phyloP scores from a whole-genome alignment of 1,139 yeast genomes.

The Blastobotrys capitulatus region DNA sequence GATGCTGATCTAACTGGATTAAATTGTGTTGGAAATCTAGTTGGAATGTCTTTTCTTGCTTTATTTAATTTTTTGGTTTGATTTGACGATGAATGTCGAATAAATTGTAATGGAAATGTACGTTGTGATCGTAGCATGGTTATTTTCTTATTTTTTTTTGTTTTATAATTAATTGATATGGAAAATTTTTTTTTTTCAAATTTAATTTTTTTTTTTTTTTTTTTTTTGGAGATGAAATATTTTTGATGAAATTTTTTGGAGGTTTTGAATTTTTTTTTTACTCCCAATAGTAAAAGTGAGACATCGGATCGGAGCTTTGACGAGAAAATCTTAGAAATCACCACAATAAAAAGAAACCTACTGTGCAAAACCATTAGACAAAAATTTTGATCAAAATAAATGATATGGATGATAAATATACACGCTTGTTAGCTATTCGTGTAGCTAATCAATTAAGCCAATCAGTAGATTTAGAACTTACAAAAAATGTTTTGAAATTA shows the following conservation, averaged over 20 bases:
- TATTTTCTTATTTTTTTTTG: neutral
- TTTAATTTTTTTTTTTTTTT: neutral
- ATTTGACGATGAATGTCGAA: conserved; percentile 3
- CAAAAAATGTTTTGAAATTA: conserved; percentile 23
- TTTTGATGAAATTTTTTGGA: neutral
- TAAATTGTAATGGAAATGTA: neutral
- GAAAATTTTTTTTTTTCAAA: neutral
- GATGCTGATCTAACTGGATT: conserved; percentile 40
- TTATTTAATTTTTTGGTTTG: conserved; percentile 5
- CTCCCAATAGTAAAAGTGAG: too few species aligned
- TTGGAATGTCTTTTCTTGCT: conserved; percentile 15
- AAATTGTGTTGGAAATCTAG: conserved; percentile 36
- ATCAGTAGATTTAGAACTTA: conserved; percentile 23
- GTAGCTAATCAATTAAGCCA: conserved; percentile 26
- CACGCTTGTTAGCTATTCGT: conserved; percentile 19
- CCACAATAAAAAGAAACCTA: neutral
- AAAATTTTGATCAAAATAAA: neutral
- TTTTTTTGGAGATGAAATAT: neutral
- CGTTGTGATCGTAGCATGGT: neutral
- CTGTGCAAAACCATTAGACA: neutral
- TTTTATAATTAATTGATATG: too few species aligned
- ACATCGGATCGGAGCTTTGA: neutral
- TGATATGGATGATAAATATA: conserved; percentile 13
- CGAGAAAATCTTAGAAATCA: neutral
- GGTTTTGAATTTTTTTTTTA: neutral